Evolutionary conservation across 768 basidiomycete species (phyloP).

Genomic region (Gyrodon lividus): DNA sequence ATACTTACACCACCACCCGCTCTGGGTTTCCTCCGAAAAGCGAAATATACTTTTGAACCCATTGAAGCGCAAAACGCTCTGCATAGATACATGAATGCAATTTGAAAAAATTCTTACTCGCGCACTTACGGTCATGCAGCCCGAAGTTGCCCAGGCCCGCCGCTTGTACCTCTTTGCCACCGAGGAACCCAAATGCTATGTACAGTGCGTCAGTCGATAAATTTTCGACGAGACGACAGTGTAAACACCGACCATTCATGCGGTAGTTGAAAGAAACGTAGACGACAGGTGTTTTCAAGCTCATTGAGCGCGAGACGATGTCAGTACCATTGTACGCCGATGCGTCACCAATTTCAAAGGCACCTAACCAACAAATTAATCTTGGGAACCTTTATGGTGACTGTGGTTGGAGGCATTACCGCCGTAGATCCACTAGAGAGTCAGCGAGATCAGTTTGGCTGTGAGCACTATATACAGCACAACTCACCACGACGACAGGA

Average conservation of each 20-base stretch:
- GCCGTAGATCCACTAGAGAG: slow-evolving; percentile 9
- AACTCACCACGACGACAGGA: slow-evolving; percentile 24
- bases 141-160: slow-evolving; percentile 37
- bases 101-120: background rate
- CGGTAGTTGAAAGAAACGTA: slow-evolving; percentile 24
- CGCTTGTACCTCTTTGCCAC: slow-evolving; percentile 24
- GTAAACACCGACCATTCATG: slow-evolving; percentile 16
- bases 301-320: slow-evolving; percentile 20
- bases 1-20: slow-evolving; percentile 28
- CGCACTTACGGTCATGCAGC: slow-evolving; percentile 33
- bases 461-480: background rate
- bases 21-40: slow-evolving; percentile 41
- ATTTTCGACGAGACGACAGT: background rate
- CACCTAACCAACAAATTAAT: slow-evolving; percentile 6
- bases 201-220: background rate
- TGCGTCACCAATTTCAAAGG: slow-evolving; percentile 13
- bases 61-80: slow-evolving; percentile 39
- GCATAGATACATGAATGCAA: background rate
- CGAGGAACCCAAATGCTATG: slow-evolving; percentile 31
- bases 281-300: slow-evolving; percentile 16
- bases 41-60: slow-evolving; percentile 42
- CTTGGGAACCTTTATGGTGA: background rate
- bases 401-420: background rate
- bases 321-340: slow-evolving; percentile 17
- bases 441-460: too few species aligned